phyloP scores from a whole-genome alignment of 164 flowering plant species.

The Dillenia turbinata region DNA sequence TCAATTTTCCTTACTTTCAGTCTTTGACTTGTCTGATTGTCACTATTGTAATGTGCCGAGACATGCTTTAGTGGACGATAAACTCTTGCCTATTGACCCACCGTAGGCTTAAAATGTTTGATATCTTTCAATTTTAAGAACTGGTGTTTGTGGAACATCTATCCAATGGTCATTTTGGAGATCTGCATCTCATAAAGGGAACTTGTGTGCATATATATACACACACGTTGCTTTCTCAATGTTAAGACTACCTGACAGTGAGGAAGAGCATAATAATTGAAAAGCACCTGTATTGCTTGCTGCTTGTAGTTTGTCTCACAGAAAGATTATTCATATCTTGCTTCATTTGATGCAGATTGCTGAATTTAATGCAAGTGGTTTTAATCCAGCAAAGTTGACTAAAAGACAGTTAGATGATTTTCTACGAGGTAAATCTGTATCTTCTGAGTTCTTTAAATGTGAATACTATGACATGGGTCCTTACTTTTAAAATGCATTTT shows the following conservation, averaged over 20 bases:
- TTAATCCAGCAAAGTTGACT: conserved; percentile 43
- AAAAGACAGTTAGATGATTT: conserved; percentile 71
- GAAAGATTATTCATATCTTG: background rate
- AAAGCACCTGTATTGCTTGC: too few relatives aligned
- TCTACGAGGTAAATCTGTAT: conserved; percentile 54
- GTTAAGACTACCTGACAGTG: too few relatives aligned
- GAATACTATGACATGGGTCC: background rate
- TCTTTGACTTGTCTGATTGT: background rate
- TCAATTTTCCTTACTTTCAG: conserved; percentile 9
- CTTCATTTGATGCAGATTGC: conserved; percentile 59
- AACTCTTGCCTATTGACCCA: too few relatives aligned
- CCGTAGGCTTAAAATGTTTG: too few relatives aligned
- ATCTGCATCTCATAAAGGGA: too few relatives aligned
- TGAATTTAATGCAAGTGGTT: conserved; percentile 51
- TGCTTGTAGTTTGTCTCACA: too few relatives aligned
- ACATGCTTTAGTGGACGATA: background rate
- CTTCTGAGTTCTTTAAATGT: background rate
- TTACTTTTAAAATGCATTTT: background rate
- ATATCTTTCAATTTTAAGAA: too few relatives aligned
- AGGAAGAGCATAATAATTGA: too few relatives aligned
- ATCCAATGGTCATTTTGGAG: too few relatives aligned
- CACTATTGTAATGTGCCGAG: background rate
- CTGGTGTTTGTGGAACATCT: too few relatives aligned
- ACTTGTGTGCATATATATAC: too few relatives aligned
- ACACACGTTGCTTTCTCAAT: too few relatives aligned